Percentiles rank a stretch among this genome's conserved stretches.
phyloP scores from a whole-genome alignment of 2,329 filamentous ascomycete genomes.

The Ophiognomonia clavigignenti-juglandacearum region DNA sequence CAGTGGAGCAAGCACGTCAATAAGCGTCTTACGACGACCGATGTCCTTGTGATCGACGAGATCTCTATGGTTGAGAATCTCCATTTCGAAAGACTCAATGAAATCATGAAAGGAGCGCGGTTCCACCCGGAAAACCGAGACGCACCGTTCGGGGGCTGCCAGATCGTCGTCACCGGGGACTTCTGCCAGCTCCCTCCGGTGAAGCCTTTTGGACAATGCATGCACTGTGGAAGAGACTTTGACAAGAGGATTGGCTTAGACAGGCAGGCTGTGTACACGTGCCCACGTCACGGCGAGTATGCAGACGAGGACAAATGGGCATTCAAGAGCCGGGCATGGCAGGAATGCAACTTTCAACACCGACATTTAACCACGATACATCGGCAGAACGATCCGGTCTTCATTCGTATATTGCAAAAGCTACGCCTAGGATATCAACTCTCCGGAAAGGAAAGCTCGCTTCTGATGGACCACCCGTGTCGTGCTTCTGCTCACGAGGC shows the following conservation, averaged over 20 bases:
- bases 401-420: constrained; percentile 52
- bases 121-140: neutral
- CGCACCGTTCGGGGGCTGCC: constrained; percentile 40
- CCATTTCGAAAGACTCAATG: constrained; percentile 47
- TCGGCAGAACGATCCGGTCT: constrained; percentile 48
- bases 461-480: constrained; percentile 40
- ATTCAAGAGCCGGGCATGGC: constrained; percentile 52
- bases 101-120: constrained; percentile 36
- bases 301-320: constrained; percentile 54
- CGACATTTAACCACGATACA: constrained; percentile 51
- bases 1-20: constrained; percentile 26
- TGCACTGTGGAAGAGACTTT: constrained; percentile 36
- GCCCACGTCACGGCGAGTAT: constrained; percentile 31
- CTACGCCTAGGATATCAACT: constrained; percentile 42
- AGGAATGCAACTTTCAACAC: constrained; percentile 46
- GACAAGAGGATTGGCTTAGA: constrained; percentile 12
- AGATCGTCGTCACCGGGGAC: constrained; percentile 54
- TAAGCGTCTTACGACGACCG: constrained; percentile 34
- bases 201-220: constrained; percentile 49
- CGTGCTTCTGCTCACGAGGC: constrained; percentile 36
- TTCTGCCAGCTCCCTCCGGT: constrained; percentile 59
- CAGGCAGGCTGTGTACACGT: constrained; percentile 24
- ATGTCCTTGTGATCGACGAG: constrained; percentile 61
- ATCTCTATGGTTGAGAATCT: constrained; percentile 60
- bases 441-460: constrained; percentile 28